A percentile compares a stretch with the other conserved stretches of the same genome.
These are phyloP conservation scores for Fusarium virguliforme DNA, from an alignment of 2,329 filamentous ascomycete species.

Conservation along the genomic window DNA sequence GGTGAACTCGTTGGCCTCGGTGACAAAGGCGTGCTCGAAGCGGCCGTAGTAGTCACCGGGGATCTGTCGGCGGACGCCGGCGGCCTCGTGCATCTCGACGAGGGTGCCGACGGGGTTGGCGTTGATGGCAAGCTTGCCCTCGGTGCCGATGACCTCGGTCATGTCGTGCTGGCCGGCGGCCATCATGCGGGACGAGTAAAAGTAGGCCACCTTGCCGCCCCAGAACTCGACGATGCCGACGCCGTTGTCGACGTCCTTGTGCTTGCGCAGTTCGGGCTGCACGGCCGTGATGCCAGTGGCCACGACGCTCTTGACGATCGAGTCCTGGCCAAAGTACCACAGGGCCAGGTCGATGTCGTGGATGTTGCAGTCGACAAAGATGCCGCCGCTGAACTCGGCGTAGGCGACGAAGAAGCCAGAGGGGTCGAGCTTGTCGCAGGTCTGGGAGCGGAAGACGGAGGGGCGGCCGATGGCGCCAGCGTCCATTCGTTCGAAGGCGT, in stretches of 20 bases:
- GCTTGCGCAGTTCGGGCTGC: conserved; percentile 53
- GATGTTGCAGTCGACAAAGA: conserved; percentile 80
- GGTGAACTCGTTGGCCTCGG: conserved; percentile 76
- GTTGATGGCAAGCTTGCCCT: conserved; percentile 75
- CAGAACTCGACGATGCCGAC: conserved; percentile 77
- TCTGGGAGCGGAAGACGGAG: conserved; percentile 76
- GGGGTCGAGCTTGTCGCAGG: conserved; percentile 78
- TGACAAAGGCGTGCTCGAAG: conserved; percentile 75
- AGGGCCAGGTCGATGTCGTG: conserved; percentile 72
- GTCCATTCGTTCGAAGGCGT: conserved; percentile 69
- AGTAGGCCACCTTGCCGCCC: conserved; percentile 75
- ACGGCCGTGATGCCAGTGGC: conserved; percentile 55
- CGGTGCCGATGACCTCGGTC: conserved; percentile 78
- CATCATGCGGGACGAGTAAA: conserved; percentile 79
- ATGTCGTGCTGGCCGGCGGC: conserved; percentile 78
- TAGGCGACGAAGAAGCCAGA: conserved; percentile 79
- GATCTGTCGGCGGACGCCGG: conserved; percentile 70
- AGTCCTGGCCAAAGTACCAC: conserved; percentile 56
- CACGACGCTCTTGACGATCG: conserved; percentile 53
- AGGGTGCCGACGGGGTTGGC: conserved; percentile 69
- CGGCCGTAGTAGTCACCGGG: conserved; percentile 75
- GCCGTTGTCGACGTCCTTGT: conserved; percentile 55
- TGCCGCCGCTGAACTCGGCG: conserved; percentile 75
- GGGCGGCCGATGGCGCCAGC: conserved; percentile 72
- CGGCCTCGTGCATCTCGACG: conserved; percentile 69